These are phyloP conservation scores for Aspergillus flavus DNA, from an alignment of 2,329 filamentous ascomycete species.

Conservation along the genomic window DNA sequence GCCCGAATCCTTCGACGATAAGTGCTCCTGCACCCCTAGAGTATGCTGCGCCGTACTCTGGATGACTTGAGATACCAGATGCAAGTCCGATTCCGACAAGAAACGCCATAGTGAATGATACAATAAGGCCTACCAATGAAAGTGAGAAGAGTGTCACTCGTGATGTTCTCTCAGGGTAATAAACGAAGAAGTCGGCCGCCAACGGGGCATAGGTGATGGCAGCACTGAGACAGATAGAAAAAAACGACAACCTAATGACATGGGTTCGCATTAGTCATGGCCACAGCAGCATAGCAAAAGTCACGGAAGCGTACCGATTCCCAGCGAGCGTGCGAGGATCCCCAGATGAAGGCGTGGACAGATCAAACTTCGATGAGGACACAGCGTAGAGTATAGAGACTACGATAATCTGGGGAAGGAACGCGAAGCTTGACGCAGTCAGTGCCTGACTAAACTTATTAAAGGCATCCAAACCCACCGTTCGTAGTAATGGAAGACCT, in stretches of 20 bases:
- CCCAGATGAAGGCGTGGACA: constrained; percentile 54
- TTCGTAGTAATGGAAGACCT: constrained; percentile 69
- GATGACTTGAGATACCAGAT: constrained; percentile 56
- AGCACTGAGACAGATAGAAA: constrained; percentile 67
- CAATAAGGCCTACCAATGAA: constrained; percentile 58
- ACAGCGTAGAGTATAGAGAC: constrained; percentile 64
- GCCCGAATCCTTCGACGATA: constrained; percentile 63
- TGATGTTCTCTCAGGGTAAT: constrained; percentile 59
- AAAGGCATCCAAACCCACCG: constrained; percentile 42
- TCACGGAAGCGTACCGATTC: constrained; percentile 32
- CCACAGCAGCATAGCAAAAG: too few species aligned
- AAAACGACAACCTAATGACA: constrained; percentile 60
- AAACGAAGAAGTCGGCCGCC: constrained; percentile 70
- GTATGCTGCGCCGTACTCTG: constrained; percentile 61
- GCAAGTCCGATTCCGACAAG: constrained; percentile 65
- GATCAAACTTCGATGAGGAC: constrained; percentile 63
- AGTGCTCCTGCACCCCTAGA: constrained; percentile 63
- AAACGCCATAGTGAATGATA: constrained; percentile 64
- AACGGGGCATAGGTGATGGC: constrained; percentile 65
- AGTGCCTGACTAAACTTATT: constrained; percentile 14
- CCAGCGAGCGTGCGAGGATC: constrained; percentile 56
- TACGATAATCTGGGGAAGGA: constrained; percentile 64
- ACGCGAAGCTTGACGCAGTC: constrained; percentile 55
- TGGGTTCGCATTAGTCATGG: background rate
- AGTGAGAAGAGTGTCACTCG: constrained; percentile 58